phyloP scores from a whole-genome alignment of 805 yeast genomes.

The Maudiozyma barnettii region DNA sequence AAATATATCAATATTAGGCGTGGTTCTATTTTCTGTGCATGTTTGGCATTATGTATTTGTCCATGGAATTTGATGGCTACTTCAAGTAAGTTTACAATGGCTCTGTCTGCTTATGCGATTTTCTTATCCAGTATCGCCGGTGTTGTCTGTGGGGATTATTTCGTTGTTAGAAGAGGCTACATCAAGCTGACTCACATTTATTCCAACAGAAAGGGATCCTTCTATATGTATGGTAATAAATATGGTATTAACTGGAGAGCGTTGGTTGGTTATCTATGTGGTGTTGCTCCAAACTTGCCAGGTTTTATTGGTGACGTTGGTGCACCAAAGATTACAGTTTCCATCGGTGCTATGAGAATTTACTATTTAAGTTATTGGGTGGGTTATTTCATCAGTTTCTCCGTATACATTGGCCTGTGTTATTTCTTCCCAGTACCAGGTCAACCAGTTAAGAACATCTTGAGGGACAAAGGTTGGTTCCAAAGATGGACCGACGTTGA shows the following conservation, averaged over 20 bases:
- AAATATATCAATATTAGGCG: conserved; percentile 63
- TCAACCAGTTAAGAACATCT: conserved; percentile 29
- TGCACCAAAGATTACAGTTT: conserved; percentile 42
- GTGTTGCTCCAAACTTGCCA: conserved; percentile 33
- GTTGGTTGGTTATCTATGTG: conserved; percentile 46
- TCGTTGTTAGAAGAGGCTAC: conserved; percentile 60
- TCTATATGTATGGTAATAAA: conserved; percentile 44
- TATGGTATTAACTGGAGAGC: conserved; percentile 74
- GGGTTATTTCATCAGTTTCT: conserved; percentile 55
- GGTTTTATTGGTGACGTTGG: conserved; percentile 44
- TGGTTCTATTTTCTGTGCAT: conserved; percentile 72
- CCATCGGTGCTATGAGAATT: conserved; percentile 62
- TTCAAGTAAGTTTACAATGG: conserved; percentile 67
- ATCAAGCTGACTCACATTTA: conserved; percentile 56
- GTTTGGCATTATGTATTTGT: conserved; percentile 58
- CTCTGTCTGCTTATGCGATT: conserved; percentile 74
- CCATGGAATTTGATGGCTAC: conserved; percentile 76
- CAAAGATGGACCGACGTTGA: conserved; percentile 57
- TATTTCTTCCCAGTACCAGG: conserved; percentile 46
- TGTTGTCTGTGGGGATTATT: conserved; percentile 59
- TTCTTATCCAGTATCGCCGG: conserved; percentile 82
- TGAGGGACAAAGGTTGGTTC: conserved; percentile 47
- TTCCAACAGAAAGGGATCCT: conserved; percentile 31
- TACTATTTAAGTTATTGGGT: conserved; percentile 65
- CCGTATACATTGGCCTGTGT: conserved; percentile 46